Base-by-base conservation (phyloP, 345 rosid species). In the Camelina neglecta region DNA sequence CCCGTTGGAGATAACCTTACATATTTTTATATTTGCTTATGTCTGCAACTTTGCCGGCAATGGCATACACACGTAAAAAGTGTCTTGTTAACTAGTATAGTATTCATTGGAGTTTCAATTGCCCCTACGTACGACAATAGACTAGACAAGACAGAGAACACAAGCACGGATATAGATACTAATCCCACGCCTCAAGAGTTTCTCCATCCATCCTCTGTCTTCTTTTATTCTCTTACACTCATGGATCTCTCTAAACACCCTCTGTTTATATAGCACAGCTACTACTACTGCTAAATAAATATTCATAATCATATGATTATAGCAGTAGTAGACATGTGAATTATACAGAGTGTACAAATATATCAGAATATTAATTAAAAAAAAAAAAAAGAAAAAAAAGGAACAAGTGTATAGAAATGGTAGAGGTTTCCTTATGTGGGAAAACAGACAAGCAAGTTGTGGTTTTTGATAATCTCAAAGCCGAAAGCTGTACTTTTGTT, bases 121-220 rank as follows among this genome's bases (percentile, higher is more conserved):
- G 31, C 24, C 54, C 54, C 23, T 49, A 49, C 64, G 11, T 18
- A 63, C 49, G 73, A 74, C 73, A 58, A 36, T 3, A 55, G 78
- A 66, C 53, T 49, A 75, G 73, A 66, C 78, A 65, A 74, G 78
- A 74, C 71, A 31, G 31, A 72, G 62, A 26, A 44, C 51, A 36
- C 31, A 49, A 61, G 67, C 68, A 51, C 51, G 70, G 47, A 63
- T 63, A 63, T 53, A 12, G 41, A 59, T 47, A 65, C 66, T 45
- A 57, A 45, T 65, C 21, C 50, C 59, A 74, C 58, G 72, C 66
- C 66, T 39, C 9, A 57, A 66, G 66, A 74, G 58, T 55, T 20
- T 26, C 44, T 50, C 75, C 75, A 60, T 33, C 75, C 38, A 35
- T 15, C 39, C 75, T 33, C n/a, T 48, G 50, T 39, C 50, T 51